Evolutionary conservation across 2,329 filamentous ascomycete genomes (phyloP), one percentile per base, ranked within the genome.

Genomic region (Hypoxylon sp.): DNA sequence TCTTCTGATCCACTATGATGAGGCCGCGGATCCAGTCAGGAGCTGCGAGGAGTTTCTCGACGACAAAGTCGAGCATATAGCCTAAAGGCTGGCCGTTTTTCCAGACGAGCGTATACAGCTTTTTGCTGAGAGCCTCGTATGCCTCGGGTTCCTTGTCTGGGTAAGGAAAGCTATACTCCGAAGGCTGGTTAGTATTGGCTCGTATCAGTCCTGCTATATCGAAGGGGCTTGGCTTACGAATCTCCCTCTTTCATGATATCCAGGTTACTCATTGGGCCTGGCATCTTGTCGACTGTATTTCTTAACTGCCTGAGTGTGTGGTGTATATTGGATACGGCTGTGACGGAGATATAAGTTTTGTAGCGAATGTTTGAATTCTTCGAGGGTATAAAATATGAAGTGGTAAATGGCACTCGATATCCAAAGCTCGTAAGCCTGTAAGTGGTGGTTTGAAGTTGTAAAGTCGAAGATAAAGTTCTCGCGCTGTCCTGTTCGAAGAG

Each of bases 161-260:
- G 81, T 97, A 93, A 1, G 94, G 94, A 76, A 97, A 97, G 76
- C 92, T 95, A 75, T n/a, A 31, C 40, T 53, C 22, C 33, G n/a
- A 46, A 30, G 27, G 17, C 6, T 33, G 22, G 27, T 64, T 54
- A 61, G 48, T 22, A 42, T n/a, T 40, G 7, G 20, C 25, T 27
- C 6, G 46, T 57, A 17, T 42, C 40, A 14, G 25, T 40, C 20
- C n/a, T 49, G 14, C 6, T 49, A 27, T 33, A 27, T 25, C 22
- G 49, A 40, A 57, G 46, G 46, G 51, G 51, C 20, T 44, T 35
- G 60, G 67, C 85, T 80, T 78, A 90, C 88, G 78, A 81, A 80
- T 90, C 88, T 59, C 84, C 85, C 61, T 85, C 82, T 65, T 83
- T 81, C 64, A 88, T 79, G 25, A 89, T 78, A 63, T 89, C 87